These are phyloP conservation scores for Biancaea sappan DNA, from an alignment of 306 rosid genomes.

Conservation along the genomic window DNA sequence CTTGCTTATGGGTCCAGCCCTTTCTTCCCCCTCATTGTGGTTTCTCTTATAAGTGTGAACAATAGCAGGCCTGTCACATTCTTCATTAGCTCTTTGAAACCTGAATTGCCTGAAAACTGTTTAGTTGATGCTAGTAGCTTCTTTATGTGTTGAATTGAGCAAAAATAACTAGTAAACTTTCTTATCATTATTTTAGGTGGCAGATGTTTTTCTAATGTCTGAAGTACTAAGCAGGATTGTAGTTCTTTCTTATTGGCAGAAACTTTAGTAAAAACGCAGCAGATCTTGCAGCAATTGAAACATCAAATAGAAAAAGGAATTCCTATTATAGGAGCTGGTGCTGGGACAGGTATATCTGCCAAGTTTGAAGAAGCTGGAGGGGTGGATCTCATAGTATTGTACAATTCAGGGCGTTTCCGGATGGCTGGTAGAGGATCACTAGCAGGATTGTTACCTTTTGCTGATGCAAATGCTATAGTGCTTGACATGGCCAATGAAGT, in stretches of 20 bases:
- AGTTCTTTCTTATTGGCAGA: conserved; percentile 52
- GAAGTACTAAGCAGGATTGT: background rate
- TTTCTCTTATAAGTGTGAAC: no score
- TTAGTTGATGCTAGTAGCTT: conserved; percentile 12
- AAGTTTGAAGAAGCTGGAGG: conserved; percentile 98
- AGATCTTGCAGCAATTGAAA: conserved; percentile 68
- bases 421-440: conserved; percentile 97
- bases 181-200: conserved; percentile 5
- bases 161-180: background rate
- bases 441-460: conserved; percentile 90
- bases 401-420: conserved; percentile 95
- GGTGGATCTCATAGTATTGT: conserved; percentile 80
- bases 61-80: no score
- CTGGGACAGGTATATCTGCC: conserved; percentile 98
- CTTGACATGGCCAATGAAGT: conserved; percentile 97
- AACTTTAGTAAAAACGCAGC: conserved; percentile 69
- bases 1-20: no score
- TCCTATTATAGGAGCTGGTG: conserved; percentile 91
- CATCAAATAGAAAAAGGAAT: conserved; percentile 64
- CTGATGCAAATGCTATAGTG: conserved; percentile 91
- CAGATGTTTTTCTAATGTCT: background rate
- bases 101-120: conserved; percentile 17
- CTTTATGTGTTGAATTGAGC: conserved; percentile 19
- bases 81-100: background rate
- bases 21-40: no score